Base-by-base conservation (phyloP, 2,329 filamentous ascomycete genomes). In the Trichoderma afroharzianum region DNA sequence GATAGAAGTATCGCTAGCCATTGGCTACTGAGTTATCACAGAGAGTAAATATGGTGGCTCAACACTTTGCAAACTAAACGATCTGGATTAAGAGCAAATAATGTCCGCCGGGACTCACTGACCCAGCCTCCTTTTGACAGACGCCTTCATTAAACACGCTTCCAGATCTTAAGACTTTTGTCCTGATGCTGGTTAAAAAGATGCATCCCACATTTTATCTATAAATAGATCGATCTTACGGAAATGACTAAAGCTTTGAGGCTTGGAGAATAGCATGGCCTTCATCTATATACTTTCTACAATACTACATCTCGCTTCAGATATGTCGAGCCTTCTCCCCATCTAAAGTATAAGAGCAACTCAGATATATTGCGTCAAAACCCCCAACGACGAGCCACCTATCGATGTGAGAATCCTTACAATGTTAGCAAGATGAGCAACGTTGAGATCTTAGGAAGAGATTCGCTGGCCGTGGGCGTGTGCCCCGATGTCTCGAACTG, bases 291-390 rank as follows among this genome's bases (percentile, higher is more conserved):
- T 21, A 24, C 47, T 53, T 53, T 53, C 0, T 3, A 24, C 47
- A 24, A 53, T 14, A 53, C 3, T 24, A 6, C 6, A 53, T 24
- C 11, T 53, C 5, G 21, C 21, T 14, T 24, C 47, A 50, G 2
- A 50, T 6, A 50, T 50, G 4, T 50, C 43, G 78, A 78, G 18
- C 66, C 30, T 32, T n/a, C 15, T 43, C 3, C 0, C 9, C 39
- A 43, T 43, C 15, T 43, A 7, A 1, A 43, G 39, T 43, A 4
- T 3, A 9, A 9, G 39, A 3, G 39, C 3, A 18, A 0, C 39
- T n/a, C 0, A 9, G 3, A 0, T 43, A 43, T 1, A 9, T 0
- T 2, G 1, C 3, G 15, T 43, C 39, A 43, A 9, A 43, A 3
- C 15, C 0, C 0, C 39, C 3, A 3, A 43, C 0, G 39, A 3